Evolutionary conservation across 2,329 filamentous ascomycete genomes (phyloP).

Genomic region (Fusarium chuoi): DNA sequence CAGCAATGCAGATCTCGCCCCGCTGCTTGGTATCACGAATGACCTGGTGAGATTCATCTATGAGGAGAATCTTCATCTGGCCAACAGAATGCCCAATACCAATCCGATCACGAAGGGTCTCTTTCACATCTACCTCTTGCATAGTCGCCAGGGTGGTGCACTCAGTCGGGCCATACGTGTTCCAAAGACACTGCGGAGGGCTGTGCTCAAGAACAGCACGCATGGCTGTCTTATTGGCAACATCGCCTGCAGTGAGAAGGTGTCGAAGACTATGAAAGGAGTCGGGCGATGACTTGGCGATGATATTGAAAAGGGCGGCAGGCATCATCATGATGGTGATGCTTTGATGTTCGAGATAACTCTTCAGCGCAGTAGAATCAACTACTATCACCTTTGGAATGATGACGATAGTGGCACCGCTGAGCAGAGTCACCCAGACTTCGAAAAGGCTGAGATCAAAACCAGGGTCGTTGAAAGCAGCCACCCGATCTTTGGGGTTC

Average conservation of each 20-base stretch:
- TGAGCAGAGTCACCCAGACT: not conserved
- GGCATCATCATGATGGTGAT: conserved; percentile 1
- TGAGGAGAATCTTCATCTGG: not conserved
- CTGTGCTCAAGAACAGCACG: not conserved
- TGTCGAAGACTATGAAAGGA: not conserved
- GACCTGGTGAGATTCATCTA: not conserved
- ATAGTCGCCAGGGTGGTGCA: not conserved
- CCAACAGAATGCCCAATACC: not conserved
- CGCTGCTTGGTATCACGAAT: not conserved
- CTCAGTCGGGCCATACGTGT: conserved; percentile 4
- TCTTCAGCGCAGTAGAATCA: not conserved
- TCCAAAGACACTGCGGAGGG: not conserved
- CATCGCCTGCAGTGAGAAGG: not conserved
- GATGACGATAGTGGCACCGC: not conserved
- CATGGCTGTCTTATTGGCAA: not conserved
- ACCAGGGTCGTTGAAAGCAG: not conserved
- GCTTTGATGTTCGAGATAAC: not conserved
- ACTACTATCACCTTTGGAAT: not conserved
- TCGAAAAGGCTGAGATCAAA: conserved; percentile 3
- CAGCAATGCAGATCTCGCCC: not conserved
- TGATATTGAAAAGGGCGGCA: not conserved
- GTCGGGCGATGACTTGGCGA: not conserved
- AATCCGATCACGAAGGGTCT: not conserved
- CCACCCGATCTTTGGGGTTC: not conserved
- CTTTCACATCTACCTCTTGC: not conserved